phyloP scores from a whole-genome alignment of 2,329 filamentous ascomycete genomes.

The Cryphonectria naterciae region DNA sequence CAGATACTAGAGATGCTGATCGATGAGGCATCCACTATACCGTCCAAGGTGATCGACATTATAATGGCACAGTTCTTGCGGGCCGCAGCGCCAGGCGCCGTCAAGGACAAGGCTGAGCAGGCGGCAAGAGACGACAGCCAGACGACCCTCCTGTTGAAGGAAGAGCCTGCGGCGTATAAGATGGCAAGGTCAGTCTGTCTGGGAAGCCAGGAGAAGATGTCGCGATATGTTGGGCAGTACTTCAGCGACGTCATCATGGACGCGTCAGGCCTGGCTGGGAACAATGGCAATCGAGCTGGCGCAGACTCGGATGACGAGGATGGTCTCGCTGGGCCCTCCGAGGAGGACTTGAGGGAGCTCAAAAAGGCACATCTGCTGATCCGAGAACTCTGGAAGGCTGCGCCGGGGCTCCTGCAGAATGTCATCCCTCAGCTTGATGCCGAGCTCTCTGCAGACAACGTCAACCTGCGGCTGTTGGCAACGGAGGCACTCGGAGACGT shows the following conservation, averaged over 20 bases:
- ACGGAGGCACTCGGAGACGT: constrained; percentile 96
- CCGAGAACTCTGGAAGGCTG: constrained; percentile 90
- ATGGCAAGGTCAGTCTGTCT: constrained; percentile 97
- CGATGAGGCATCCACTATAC: constrained; percentile 80
- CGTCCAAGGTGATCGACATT: constrained; percentile 82
- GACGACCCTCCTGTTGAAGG: constrained; percentile 81
- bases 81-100: constrained; percentile 72
- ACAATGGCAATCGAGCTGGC: constrained; percentile 61
- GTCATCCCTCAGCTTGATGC: constrained; percentile 93
- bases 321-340: constrained; percentile 65
- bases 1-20: constrained; percentile 82
- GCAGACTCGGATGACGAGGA: constrained; percentile 69
- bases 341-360: constrained; percentile 84
- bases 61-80: constrained; percentile 95
- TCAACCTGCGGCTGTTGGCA: constrained; percentile 82
- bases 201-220: constrained; percentile 89
- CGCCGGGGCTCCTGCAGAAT: constrained; percentile 84
- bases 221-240: constrained; percentile 90
- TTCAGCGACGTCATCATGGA: constrained; percentile 97
- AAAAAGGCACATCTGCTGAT: constrained; percentile 88
- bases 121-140: constrained; percentile 72
- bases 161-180: constrained; percentile 89
- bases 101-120: constrained; percentile 60
- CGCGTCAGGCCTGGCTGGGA: constrained; percentile 65
- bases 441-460: constrained; percentile 87